Percentiles rank a stretch among this genome's conserved stretches.
Conservation (phyloP, 768 basidiomycete species). For the Crassisporium funariophilum region DNA sequence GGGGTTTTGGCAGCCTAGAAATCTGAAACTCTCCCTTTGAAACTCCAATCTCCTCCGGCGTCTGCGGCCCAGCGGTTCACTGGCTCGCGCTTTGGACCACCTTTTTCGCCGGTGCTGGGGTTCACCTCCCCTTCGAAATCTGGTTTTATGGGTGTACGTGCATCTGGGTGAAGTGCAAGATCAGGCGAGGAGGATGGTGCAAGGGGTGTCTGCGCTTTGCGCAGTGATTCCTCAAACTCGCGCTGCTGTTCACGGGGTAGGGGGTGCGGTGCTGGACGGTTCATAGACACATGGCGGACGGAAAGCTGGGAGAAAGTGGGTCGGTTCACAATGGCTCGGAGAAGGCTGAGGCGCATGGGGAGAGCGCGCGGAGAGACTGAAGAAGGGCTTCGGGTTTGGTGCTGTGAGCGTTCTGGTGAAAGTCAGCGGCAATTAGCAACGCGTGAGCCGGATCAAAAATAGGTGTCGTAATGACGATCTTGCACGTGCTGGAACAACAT, state of each 20-base stretch:
- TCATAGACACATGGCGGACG: slow-evolving; percentile 37
- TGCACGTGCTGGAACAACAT: no score
- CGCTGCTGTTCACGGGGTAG: slow-evolving; percentile 76
- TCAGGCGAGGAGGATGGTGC: slow-evolving; percentile 31
- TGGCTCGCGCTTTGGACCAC: slow-evolving; percentile 88
- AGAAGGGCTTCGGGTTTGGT: background rate
- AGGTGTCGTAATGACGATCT: no score
- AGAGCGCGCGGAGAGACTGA: background rate
- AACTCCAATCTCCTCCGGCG: slow-evolving; percentile 83
- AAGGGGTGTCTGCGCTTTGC: slow-evolving; percentile 53
- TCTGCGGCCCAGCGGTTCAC: slow-evolving; percentile 57
- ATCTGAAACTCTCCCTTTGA: slow-evolving; percentile 86
- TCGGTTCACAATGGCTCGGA: slow-evolving; percentile 1
- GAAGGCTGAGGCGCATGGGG: background rate
- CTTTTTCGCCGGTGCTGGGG: slow-evolving; percentile 80
- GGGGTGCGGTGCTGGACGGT: slow-evolving; percentile 71
- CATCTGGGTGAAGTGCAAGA: slow-evolving; percentile 69
- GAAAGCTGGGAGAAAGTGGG: slow-evolving; percentile 1
- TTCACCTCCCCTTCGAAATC: slow-evolving; percentile 84
- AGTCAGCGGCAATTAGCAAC: no score
- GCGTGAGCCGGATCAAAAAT: slow-evolving; percentile 12
- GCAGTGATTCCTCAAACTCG: slow-evolving; percentile 85
- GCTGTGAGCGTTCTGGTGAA: no score
- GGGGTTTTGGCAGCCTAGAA: slow-evolving; percentile 58
- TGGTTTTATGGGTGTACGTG: slow-evolving; percentile 53